phyloP scores from a whole-genome alignment of 169 alveolate genomes.

The Toxoplasma gondii region DNA sequence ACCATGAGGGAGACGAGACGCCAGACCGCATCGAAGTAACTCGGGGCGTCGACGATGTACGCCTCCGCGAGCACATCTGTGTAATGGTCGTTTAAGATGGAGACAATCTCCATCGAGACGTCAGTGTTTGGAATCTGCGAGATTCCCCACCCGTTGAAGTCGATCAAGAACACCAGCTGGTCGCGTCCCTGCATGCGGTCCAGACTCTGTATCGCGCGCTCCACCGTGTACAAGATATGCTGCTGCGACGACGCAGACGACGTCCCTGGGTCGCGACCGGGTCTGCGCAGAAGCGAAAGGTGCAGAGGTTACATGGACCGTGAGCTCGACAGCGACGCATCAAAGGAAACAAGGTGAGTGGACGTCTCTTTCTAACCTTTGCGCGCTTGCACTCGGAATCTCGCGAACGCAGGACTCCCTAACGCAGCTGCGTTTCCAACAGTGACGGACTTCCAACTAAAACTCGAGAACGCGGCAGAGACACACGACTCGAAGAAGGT shows the following conservation, averaged over 20 bases:
- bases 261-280: constrained; percentile 51
- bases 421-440: no score
- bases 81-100: constrained; percentile 49
- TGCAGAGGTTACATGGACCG: neutral
- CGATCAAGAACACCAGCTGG: constrained; percentile 52
- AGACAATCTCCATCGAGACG: constrained; percentile 31
- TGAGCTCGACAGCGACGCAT: no score
- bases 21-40: constrained; percentile 53
- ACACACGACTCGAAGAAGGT: no score
- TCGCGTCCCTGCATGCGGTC: neutral
- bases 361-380: no score
- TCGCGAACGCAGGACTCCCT: no score
- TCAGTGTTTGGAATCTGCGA: constrained; percentile 52
- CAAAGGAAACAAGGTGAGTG: no score
- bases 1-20: constrained; percentile 25
- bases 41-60: constrained; percentile 43
- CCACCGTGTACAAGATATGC: constrained; percentile 44
- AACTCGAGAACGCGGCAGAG: no score
- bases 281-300: neutral
- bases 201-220: constrained; percentile 16
- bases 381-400: no score
- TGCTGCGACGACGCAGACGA: constrained; percentile 40
- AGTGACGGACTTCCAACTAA: no score
- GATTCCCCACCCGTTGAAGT: constrained; percentile 34
- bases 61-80: constrained; percentile 57